Evolutionary conservation across 208 protist genomes (phyloP).

Genomic region (Crithidia mellificae): DNA sequence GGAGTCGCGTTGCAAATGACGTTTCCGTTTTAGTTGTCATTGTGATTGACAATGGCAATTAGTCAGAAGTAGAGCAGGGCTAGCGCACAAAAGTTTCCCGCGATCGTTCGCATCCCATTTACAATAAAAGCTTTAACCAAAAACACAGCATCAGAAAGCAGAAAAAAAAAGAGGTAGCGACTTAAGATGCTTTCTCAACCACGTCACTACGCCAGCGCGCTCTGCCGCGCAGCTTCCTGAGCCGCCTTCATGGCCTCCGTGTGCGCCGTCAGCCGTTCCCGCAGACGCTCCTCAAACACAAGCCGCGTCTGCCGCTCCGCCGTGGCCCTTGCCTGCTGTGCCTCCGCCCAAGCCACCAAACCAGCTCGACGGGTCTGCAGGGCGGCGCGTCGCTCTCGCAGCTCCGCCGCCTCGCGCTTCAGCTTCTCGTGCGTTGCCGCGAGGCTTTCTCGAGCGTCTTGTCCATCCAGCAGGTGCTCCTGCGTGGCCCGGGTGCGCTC

Average conservation of each 20-base stretch:
- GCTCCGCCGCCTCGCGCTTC: constrained; percentile 31
- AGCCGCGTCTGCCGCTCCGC: constrained; percentile 16
- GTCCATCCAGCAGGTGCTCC: constrained; percentile 31
- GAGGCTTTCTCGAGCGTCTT: constrained; percentile 32
- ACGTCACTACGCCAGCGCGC: constrained; percentile 16
- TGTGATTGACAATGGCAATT: too few species aligned
- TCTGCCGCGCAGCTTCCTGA: constrained; percentile 44
- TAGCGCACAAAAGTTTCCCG: too few species aligned
- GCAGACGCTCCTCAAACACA: constrained; percentile 32
- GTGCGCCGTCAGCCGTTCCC: constrained; percentile 40
- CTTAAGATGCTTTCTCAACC: too few species aligned
- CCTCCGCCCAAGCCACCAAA: constrained; percentile 24
- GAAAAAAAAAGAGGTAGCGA: too few species aligned
- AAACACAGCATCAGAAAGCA: constrained; percentile 8
- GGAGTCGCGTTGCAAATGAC: too few species aligned
- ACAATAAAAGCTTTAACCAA: too few species aligned
- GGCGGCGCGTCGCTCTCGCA: constrained; percentile 22
- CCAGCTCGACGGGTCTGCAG: constrained; percentile 30
- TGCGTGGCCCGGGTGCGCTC: constrained; percentile 24
- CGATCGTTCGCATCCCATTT: too few species aligned
- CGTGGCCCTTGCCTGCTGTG: constrained; percentile 15
- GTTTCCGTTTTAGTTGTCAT: too few species aligned
- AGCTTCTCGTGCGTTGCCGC: constrained; percentile 17
- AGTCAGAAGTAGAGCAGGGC: too few species aligned
- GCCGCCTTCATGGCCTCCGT: constrained; percentile 38